Conservation (phyloP, 2,329 filamentous ascomycete species). For the Zymoseptoria pseudotritici region DNA sequence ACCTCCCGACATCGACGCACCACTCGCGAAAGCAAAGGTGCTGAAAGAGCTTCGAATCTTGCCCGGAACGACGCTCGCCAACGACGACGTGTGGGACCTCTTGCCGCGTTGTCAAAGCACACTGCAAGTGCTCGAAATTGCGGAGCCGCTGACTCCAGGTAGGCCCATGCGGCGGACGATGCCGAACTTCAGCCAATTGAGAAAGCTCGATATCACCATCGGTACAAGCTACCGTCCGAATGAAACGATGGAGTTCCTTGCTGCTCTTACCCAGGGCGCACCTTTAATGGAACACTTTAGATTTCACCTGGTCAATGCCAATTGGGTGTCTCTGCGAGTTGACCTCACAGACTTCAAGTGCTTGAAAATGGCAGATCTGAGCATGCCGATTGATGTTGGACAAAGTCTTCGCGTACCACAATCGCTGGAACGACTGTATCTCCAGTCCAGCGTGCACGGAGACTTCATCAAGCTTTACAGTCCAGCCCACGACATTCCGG, state of each 20-base stretch:
- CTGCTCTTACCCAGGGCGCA: not conserved
- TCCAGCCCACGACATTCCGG: not conserved
- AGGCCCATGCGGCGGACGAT: not conserved
- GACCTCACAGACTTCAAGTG: conserved; percentile 1
- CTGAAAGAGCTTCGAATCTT: conserved; percentile 15
- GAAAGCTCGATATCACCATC: not conserved
- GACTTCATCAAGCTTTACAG: not conserved
- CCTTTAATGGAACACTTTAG: not conserved
- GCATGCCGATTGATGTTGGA: not conserved
- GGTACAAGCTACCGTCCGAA: not conserved
- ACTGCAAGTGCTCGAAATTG: conserved; percentile 7
- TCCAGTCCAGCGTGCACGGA: not conserved
- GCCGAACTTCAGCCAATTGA: conserved; percentile 1
- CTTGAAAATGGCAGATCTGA: conserved; percentile 4
- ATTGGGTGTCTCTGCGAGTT: not conserved
- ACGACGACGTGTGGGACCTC: conserved; percentile 1
- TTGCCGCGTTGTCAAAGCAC: not conserved
- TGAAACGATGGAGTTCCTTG: not conserved
- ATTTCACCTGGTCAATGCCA: not conserved
- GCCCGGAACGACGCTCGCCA: conserved; percentile 13
- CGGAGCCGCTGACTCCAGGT: not conserved
- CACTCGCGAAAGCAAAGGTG: conserved; percentile 11
- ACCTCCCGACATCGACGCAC: conserved; percentile 11
- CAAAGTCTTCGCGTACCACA: conserved; percentile 5
- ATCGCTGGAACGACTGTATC: not conserved